Evolutionary conservation across 192 early-diverging fungal genomes (phyloP), one percentile per base, ranked within the genome.

Genomic region (Martensiomyces pterosporus): DNA sequence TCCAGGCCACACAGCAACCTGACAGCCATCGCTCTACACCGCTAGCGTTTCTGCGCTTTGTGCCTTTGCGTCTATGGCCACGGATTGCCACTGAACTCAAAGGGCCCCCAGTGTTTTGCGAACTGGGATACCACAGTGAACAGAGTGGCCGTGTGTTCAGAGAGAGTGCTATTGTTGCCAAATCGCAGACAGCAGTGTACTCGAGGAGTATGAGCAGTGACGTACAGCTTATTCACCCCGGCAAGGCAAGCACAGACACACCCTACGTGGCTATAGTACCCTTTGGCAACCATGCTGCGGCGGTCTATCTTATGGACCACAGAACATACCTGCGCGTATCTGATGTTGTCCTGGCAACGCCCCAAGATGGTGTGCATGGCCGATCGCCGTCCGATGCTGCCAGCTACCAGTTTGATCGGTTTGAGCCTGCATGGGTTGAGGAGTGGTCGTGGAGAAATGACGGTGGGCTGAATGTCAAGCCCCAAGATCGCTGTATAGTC

Each of bases 401-500:
- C 29, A 32, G 6, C 29, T 5, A 32, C 29, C 29, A 35, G 25
- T 18, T 14, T 18, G 17, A 2, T 23, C 37, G 15, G 1, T 71
- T 73, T 23, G 24, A 34, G 7, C 26, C 52, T 1, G 25, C 53
- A 0, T 73, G 69, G 69, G 51, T 73, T 0, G 69, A 73, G 45
- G 18, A 26, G 34, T 73, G 69, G 69, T 41, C 33, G 15, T 36
- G 27, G 39, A 42, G 37, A 10, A n/a, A 17, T 24, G 9, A 43
- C 0, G 29, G 25, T 23, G 49, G 41, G 4, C 41, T 67, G 21
- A 21, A 27, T 35, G 27, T 66, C 13, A 33, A 35, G 2, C 47
- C 55, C 3, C 18, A 1, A 0, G 59, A 63, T 9, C 2, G 10
- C 1, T 52, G 58, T 27, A 25, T 33, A 3, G n/a, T 74, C 9